Evolutionary conservation across 176 grass and related monocot species (phyloP), one percentile per base, ranked within the genome.

Genomic region (Cenchrus americanus): DNA sequence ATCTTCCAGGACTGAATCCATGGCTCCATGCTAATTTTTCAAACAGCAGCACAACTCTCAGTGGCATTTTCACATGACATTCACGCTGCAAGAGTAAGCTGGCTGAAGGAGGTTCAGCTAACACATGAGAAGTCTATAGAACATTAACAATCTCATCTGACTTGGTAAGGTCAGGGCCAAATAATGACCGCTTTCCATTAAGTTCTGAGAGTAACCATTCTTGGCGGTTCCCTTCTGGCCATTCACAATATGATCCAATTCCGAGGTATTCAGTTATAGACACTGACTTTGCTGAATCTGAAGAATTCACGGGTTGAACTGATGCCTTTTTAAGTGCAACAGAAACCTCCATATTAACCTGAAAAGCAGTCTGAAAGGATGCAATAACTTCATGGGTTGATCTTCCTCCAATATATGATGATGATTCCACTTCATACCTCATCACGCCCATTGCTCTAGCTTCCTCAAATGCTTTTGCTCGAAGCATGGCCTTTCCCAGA

Each of bases 191-290:
- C 81, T 90, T 97, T 37, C 95, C 95, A 71, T 90, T 97, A 71
- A 97, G 92, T 75, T 97, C 94, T 77, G 90, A 92, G 7, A 97
- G 83, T 43, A 97, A 84, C 94, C 92, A 97, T 83, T 94, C 88
- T 87, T 94, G 95, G 19, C 95, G 95, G 75, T 88, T 88, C 77
- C 93, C 88, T 84, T 97, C 95, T 32, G 92, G 30, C 95, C 95
- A 97, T 60, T 91, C 85, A 89, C 82, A 90, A 81, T 94, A 97
- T 34, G 95, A 97, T 60, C 92, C 95, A 14, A 97, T 91, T 65
- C 82, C 86, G 0, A 97, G 86, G 80, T 91, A 89, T 26, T 79
- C 75, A 67, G 95, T 97, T 69, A 97, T 93, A 63, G 75, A 88
- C 27, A 30, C 27, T 30, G 27, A 30, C 60, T 85, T 88, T 41